phyloP scores from a whole-genome alignment of 139 green algal species.

The Zygnema cylindricum region DNA sequence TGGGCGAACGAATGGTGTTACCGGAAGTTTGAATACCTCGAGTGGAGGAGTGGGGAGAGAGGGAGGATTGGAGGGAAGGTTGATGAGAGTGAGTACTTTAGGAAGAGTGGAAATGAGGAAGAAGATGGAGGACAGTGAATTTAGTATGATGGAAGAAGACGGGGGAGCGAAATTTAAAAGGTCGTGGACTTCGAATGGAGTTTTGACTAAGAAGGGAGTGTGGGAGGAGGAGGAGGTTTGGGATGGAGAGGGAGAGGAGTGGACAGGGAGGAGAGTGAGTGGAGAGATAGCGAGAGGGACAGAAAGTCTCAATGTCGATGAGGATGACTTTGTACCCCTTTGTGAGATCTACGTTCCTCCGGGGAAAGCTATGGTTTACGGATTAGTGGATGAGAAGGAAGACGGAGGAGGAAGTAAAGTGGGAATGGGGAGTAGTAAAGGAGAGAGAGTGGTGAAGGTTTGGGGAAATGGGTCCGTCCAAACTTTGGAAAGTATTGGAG shows the following conservation, averaged over 20 bases:
- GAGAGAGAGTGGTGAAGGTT: neutral
- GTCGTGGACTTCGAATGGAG: too few species aligned
- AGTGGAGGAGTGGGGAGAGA: neutral
- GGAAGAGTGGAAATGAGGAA: neutral
- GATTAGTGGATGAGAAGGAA: neutral
- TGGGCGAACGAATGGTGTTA: too few species aligned
- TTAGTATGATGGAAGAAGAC: neutral
- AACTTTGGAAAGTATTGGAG: neutral
- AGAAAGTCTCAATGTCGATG: neutral
- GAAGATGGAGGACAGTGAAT: neutral
- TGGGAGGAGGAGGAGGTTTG: neutral
- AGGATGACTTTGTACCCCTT: neutral
- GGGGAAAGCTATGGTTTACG: neutral
- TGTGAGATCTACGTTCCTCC: too few species aligned
- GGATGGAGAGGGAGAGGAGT: constrained; percentile 9
- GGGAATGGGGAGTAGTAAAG: neutral
- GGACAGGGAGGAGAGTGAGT: neutral
- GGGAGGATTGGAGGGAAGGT: neutral
- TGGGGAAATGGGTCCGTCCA: neutral
- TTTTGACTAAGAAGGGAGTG: neutral
- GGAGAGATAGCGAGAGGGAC: neutral
- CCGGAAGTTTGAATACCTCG: too few species aligned
- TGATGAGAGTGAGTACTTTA: neutral
- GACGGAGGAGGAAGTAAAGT: neutral
- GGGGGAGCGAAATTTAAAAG: neutral